Conservation (phyloP, 2,329 filamentous ascomycete genomes). For the Myriosclerotinia duriaeana region DNA sequence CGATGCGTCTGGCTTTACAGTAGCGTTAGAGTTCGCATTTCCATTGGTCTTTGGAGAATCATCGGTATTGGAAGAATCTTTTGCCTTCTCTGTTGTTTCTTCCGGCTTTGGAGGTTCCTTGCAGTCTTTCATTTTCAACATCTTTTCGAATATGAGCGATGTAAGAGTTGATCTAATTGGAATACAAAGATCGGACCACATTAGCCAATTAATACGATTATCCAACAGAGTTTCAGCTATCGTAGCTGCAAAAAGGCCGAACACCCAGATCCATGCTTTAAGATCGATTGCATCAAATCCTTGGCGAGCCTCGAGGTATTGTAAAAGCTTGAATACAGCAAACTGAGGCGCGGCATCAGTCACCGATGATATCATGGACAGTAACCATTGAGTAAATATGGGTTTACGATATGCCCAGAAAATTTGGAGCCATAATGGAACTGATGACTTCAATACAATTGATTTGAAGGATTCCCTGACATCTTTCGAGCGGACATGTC, state of each 20-base stretch:
- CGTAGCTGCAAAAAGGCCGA: conserved; percentile 26
- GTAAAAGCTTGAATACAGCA: conserved; percentile 30
- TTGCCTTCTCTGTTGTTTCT: conserved; percentile 12
- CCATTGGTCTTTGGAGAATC: conserved; percentile 13
- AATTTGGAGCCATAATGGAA: conserved; percentile 55
- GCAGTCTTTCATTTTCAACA: conserved; percentile 70
- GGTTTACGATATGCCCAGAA: conserved; percentile 36
- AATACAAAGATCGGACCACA: conserved; percentile 29
- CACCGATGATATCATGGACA: conserved; percentile 25
- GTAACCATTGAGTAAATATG: conserved; percentile 47
- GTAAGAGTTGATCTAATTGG: conserved; percentile 68
- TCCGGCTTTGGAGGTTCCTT: conserved; percentile 45
- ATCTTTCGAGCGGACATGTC: conserved; percentile 51
- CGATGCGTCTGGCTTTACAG: neutral
- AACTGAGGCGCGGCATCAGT: conserved; percentile 33
- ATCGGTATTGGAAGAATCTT: conserved; percentile 10
- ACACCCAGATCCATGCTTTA: conserved; percentile 31
- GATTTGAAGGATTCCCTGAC: conserved; percentile 51
- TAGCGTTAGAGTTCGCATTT: conserved; percentile 4
- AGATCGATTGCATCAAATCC: conserved; percentile 27
- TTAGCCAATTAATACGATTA: conserved; percentile 31
- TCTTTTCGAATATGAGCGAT: conserved; percentile 71
- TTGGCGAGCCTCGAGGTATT: conserved; percentile 30
- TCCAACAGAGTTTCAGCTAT: conserved; percentile 28
- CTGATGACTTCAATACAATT: conserved; percentile 44